Base-by-base conservation (phyloP, 1,139 yeast genomes). In the Suhomyces yuchorum region DNA sequence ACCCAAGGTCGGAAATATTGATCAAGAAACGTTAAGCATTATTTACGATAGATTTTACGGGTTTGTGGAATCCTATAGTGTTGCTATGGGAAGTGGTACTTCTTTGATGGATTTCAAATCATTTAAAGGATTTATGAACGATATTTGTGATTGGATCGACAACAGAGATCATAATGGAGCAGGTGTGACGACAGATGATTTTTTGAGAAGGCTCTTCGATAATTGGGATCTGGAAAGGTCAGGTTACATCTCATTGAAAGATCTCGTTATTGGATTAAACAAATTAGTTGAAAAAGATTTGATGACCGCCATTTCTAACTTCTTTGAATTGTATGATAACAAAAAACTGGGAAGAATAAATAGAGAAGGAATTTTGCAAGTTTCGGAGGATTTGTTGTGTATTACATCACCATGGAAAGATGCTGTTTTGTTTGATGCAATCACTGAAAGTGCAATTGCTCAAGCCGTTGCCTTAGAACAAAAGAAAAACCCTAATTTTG, bases 21-120 rank as follows among this genome's bases (percentile, higher is more conserved):
- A 77, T 3, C 73, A 69, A 35, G 82, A 76, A 1, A 81, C 88
- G 34, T 58, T 90, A 30, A 82, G 91, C 4, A 78, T 85, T 37
- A 73, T 91, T 7, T 93, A 93, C 62, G 99, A 93, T 62, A 73
- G 96, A 40, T 93, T 85, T 64, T 91, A 91, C 60, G 81, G 84
- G 23, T 85, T 89, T 17, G 80, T 91, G 23, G 95, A 87, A 57
- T 68, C 81, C 1, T 75, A 75, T 47, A 86, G 84, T 51, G 78
- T 84, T 12, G 77, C 91, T 46, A 70, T 87, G 59, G 92, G 91
- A 12, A 75, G 84, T 32, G 88, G 87, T 0, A 81, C 88, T n/a
- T 77, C 82, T 43, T 57, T 68, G 2, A 88, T 93, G 93, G 85
- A 85, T 55, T 85, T 80, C 58, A 82, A 79, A 22, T 82, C 88